These are phyloP conservation scores for Pichia rugopelliculosa DNA, from an alignment of 805 yeast genomes.

Conservation along the genomic window DNA sequence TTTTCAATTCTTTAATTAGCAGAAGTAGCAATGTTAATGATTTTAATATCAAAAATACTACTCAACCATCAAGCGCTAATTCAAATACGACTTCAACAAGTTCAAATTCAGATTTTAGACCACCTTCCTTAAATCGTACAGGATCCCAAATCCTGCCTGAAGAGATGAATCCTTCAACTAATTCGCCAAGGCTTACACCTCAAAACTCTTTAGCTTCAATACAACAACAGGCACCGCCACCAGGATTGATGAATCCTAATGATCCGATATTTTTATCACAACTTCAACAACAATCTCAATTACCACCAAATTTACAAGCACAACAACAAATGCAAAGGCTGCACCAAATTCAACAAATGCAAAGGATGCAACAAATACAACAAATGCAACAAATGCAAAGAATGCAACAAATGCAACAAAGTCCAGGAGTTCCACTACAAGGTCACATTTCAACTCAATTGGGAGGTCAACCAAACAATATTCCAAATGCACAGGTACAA, in stretches of 20 bases:
- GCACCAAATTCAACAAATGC: slow-evolving; percentile 5
- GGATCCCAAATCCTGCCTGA: background rate
- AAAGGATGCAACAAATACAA: slow-evolving; percentile 5
- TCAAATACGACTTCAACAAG: background rate
- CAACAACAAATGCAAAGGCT: background rate
- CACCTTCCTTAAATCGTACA: background rate
- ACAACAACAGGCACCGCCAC: background rate
- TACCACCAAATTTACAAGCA: background rate
- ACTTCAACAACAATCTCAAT: background rate
- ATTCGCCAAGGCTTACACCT: background rate
- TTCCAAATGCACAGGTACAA: background rate
- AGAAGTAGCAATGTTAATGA: too few species aligned
- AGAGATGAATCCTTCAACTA: background rate
- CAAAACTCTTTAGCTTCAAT: background rate
- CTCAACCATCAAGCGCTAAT: background rate
- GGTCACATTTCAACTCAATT: background rate
- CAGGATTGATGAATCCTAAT: background rate
- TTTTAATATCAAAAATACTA: background rate
- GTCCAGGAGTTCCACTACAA: background rate
- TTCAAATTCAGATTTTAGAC: background rate
- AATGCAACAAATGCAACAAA: slow-evolving; percentile 1
- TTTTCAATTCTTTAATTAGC: slow-evolving; percentile 16
- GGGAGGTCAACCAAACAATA: background rate
- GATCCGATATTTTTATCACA: too few species aligned
- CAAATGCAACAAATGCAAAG: slow-evolving; percentile 5